Percentiles rank a stretch among this genome's conserved stretches.
phyloP scores from a whole-genome alignment of 208 protist genomes.

The Trypanosoma boissoni region DNA sequence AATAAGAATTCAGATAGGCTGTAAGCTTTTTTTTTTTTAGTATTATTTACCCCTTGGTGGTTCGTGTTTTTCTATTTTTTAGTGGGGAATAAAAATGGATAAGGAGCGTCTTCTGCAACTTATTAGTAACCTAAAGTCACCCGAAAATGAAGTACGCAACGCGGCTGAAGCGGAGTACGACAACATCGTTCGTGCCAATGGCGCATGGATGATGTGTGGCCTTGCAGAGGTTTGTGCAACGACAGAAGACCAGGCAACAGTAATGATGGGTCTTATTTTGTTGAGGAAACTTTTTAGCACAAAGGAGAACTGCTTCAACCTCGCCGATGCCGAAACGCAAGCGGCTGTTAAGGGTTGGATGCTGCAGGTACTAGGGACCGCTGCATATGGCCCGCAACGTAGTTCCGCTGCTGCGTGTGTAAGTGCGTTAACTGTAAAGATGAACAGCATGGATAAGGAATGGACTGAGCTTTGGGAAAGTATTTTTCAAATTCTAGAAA shows the following conservation, averaged over 20 bases:
- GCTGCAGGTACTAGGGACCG: slow-evolving; percentile 55
- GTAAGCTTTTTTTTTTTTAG: slow-evolving; percentile 14
- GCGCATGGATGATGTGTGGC: slow-evolving; percentile 56
- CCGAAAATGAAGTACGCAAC: slow-evolving; percentile 69
- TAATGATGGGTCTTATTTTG: slow-evolving; percentile 63
- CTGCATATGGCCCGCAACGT: slow-evolving; percentile 47
- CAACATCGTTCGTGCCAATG: slow-evolving; percentile 30
- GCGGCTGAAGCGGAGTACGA: slow-evolving; percentile 75
- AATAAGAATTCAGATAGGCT: slow-evolving; percentile 2
- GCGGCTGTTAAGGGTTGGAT: slow-evolving; percentile 49
- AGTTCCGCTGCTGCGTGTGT: slow-evolving; percentile 72
- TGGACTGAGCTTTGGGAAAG: slow-evolving; percentile 78
- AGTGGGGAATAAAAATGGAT: slow-evolving; percentile 31
- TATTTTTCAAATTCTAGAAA: slow-evolving; percentile 60
- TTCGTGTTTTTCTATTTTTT: neutral
- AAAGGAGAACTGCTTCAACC: slow-evolving; percentile 44
- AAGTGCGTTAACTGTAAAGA: slow-evolving; percentile 59
- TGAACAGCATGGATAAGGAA: slow-evolving; percentile 54
- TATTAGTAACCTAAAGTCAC: slow-evolving; percentile 42
- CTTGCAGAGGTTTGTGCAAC: slow-evolving; percentile 54
- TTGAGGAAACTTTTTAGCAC: slow-evolving; percentile 72
- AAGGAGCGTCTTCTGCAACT: slow-evolving; percentile 41
- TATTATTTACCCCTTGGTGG: too few relatives aligned
- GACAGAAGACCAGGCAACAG: slow-evolving; percentile 33
- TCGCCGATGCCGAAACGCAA: slow-evolving; percentile 41